A percentile compares a stretch with the other conserved stretches of the same genome.
Conservation (phyloP, 2,329 filamentous ascomycete genomes). For the Pestalotiopsis sp. region DNA sequence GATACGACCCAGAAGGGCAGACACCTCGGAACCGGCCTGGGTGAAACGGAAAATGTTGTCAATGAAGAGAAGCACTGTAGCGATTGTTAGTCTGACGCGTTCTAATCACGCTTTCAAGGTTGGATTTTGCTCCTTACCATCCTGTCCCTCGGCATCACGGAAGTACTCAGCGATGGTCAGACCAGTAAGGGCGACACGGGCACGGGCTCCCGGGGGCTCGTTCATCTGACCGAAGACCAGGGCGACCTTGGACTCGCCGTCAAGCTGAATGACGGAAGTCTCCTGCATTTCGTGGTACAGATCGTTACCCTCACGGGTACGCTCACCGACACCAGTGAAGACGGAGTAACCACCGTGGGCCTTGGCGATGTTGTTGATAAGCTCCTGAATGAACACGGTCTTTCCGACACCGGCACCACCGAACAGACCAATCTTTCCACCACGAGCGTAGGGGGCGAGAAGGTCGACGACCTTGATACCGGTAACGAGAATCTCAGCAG, state of each 20-base stretch:
- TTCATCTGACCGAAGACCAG: constrained; percentile 99
- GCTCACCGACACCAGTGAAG: constrained; percentile 99
- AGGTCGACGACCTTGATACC: constrained; percentile 99
- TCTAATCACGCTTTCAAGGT: background rate
- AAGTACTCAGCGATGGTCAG: constrained; percentile 83
- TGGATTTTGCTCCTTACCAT: constrained; percentile 58
- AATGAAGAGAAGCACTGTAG: constrained; percentile 91
- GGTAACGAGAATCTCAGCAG: constrained; percentile 94
- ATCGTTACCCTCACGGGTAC: constrained; percentile 99
- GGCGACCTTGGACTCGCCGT: constrained; percentile 99
- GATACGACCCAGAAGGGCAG: constrained; percentile 98
- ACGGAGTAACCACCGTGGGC: constrained; percentile 99
- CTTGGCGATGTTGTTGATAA: constrained; percentile 99
- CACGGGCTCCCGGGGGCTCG: constrained; percentile 99
- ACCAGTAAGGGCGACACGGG: constrained; percentile 98
- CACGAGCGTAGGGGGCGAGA: constrained; percentile 98
- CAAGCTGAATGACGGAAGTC: constrained; percentile 98
- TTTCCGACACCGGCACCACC: constrained; percentile 99
- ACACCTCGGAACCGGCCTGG: constrained; percentile 99
- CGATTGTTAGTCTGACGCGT: constrained; percentile 5
- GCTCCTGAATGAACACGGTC: constrained; percentile 99
- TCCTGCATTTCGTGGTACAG: constrained; percentile 99
- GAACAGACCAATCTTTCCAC: constrained; percentile 99
- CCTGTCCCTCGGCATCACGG: constrained; percentile 76
- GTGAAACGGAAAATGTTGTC: constrained; percentile 99